Base-by-base conservation (phyloP, 176 grass and related monocot genomes). In the Luzula sylvatica region DNA sequence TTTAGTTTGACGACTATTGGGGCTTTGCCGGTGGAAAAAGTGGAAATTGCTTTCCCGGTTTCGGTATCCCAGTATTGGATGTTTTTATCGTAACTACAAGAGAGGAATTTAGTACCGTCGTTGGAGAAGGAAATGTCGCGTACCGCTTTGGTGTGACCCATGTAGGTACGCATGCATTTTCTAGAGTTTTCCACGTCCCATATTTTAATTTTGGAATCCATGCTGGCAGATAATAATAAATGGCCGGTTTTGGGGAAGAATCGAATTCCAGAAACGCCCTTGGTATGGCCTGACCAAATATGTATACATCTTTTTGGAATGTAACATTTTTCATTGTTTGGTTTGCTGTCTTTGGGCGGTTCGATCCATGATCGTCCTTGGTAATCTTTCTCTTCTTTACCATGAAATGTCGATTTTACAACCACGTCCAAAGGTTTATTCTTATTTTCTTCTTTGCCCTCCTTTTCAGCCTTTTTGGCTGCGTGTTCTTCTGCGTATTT, bases 31-130 rank as follows among this genome's bases (percentile, higher is more conserved):
- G 90, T 96, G 20, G 90, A 96, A 65, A 96, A 96, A n/a, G 84
- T 89, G 0, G 90, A 96, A 55, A 96, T 96, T 40, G 88, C 90
- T 74, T 89, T 79, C 30, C 90, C 90, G 7, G 90, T 89, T 61
- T 96, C 90, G 1, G 90, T 96, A 78, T 96, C 90, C 90, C 90
- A 96, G 53, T 89, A 96, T 74, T 96, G 86, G 52, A 96, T 96
- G 54, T 86, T 79, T 72, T 87, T 78, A 62, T 96, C 90, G 73
- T 96, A 96, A 9, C 90, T 84, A 39, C 83, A 80, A 73, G 83
- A 88, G 74, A 96, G 75, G 74, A 96, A 96, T 59, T 96, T 96
- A 11, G 68, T 71, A 17, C 90, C 90, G 12, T 96, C 90, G 50
- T 74, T 89, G n/a, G 74, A 96, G 58, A 96, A 96, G 0, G 81